These are phyloP conservation scores for Teratosphaeria epicoccoides DNA, from an alignment of 2,329 filamentous ascomycete species.

Conservation along the genomic window DNA sequence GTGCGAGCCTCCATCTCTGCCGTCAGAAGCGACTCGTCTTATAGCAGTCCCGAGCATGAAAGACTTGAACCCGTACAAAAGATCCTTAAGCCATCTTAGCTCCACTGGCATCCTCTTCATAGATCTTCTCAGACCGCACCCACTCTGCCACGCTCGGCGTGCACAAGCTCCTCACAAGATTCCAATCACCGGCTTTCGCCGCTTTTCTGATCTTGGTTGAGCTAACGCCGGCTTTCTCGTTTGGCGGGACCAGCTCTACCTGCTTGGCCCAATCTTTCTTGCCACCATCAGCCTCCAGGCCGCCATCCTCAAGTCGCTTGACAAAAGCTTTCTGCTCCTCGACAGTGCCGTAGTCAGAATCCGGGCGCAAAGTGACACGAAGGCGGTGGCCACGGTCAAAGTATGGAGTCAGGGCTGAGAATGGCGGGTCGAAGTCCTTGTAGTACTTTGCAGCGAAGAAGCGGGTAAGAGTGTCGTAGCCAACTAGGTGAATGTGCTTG, in stretches of 20 bases:
- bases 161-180: constrained; percentile 43
- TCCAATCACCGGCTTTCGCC: constrained; percentile 39
- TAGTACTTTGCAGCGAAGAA: constrained; percentile 66
- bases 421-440: constrained; percentile 43
- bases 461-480: constrained; percentile 65
- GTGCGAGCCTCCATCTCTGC: too few species aligned
- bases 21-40: too few species aligned
- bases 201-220: constrained; percentile 54
- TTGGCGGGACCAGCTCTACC: constrained; percentile 50
- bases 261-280: constrained; percentile 47
- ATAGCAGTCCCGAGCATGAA: background rate
- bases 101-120: constrained; percentile 29
- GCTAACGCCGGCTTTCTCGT: constrained; percentile 39
- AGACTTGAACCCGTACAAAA: background rate
- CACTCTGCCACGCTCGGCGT: constrained; percentile 47
- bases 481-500: constrained; percentile 57
- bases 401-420: constrained; percentile 50
- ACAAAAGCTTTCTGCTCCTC: constrained; percentile 48
- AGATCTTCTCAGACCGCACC: constrained; percentile 48
- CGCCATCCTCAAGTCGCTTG: constrained; percentile 35
- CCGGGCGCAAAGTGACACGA: constrained; percentile 53
- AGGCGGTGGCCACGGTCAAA: constrained; percentile 49
- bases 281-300: constrained; percentile 44
- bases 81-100: constrained; percentile 21
- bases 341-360: constrained; percentile 49